Evolutionary conservation across 2,329 filamentous ascomycete genomes (phyloP).

Genomic region (Venturia asperata): DNA sequence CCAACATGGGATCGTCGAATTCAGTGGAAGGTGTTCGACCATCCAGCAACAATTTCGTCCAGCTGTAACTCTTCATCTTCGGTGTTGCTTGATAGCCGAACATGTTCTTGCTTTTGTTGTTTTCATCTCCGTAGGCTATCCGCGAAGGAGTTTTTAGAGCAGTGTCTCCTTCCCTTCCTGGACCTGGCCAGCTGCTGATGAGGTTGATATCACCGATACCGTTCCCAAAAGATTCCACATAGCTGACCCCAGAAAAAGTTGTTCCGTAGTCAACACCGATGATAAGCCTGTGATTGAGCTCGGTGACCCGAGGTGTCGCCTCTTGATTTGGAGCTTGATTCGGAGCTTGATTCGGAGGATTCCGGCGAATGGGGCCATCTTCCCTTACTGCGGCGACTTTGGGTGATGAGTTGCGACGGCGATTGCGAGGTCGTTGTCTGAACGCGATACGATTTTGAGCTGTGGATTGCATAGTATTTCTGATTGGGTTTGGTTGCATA

Average conservation of each 20-base stretch:
- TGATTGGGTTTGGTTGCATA: too few species aligned
- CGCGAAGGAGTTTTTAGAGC: neutral
- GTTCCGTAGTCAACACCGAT: slow-evolving; percentile 7
- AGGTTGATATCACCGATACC: neutral
- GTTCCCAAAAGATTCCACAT: neutral
- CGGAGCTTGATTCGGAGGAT: too few species aligned
- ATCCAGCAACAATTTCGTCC: neutral
- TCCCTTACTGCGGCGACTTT: too few species aligned
- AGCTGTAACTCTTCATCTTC: neutral
- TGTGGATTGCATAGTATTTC: too few species aligned
- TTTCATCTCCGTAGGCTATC: slow-evolving; percentile 2
- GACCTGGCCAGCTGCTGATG: slow-evolving; percentile 7
- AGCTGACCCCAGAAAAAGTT: slow-evolving; percentile 3
- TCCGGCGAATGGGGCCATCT: too few species aligned
- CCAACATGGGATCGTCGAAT: neutral
- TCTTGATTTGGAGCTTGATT: too few species aligned
- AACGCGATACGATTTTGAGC: too few species aligned
- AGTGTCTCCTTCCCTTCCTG: neutral
- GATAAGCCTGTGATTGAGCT: too few species aligned
- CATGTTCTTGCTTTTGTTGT: neutral
- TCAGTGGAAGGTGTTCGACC: neutral
- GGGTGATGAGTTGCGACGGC: too few species aligned
- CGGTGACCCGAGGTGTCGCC: too few species aligned
- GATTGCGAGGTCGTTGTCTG: too few species aligned
- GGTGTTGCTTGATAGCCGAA: neutral